Evolutionary conservation across 345 rosid genomes (phyloP).

Genomic region (Salix udensis): DNA sequence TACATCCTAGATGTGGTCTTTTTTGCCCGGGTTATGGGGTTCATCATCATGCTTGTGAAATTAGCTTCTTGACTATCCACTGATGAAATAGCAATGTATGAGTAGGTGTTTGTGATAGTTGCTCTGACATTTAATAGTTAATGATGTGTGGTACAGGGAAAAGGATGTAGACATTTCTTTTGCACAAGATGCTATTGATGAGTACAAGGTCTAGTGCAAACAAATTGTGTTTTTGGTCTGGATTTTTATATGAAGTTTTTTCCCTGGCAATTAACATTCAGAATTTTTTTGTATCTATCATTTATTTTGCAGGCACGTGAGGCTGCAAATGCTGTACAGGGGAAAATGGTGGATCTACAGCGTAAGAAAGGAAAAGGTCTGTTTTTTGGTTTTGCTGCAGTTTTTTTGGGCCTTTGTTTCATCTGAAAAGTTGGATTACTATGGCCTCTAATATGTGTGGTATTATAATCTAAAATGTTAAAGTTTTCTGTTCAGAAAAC

Average conservation of each 20-base stretch:
- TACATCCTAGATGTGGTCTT: neutral
- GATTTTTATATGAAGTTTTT: neutral
- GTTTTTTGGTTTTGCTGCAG: neutral
- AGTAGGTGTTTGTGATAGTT: neutral
- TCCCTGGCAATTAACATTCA: neutral
- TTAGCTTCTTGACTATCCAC: neutral
- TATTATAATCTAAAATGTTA: too few relatives aligned
- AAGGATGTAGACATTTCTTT: slow-evolving; percentile 80
- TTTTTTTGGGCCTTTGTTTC: neutral
- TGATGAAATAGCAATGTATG: neutral
- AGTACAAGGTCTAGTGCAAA: slow-evolving; percentile 60
- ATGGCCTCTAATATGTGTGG: neutral
- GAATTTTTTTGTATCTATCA: neutral
- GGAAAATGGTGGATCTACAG: slow-evolving; percentile 86
- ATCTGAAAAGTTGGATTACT: neutral
- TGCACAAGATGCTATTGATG: slow-evolving; percentile 96
- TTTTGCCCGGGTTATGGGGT: neutral
- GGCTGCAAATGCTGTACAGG: slow-evolving; percentile 79
- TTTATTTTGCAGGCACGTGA: slow-evolving; percentile 74
- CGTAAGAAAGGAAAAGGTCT: slow-evolving; percentile 93
- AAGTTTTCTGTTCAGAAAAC: neutral
- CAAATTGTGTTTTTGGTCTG: slow-evolving; percentile 12
- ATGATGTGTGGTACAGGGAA: slow-evolving; percentile 59
- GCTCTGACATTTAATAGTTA: slow-evolving; percentile 1
- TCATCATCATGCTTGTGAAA: neutral